These are phyloP conservation scores for Aspergillus neotritici DNA, from an alignment of 2,329 filamentous ascomycete genomes.

Conservation along the genomic window DNA sequence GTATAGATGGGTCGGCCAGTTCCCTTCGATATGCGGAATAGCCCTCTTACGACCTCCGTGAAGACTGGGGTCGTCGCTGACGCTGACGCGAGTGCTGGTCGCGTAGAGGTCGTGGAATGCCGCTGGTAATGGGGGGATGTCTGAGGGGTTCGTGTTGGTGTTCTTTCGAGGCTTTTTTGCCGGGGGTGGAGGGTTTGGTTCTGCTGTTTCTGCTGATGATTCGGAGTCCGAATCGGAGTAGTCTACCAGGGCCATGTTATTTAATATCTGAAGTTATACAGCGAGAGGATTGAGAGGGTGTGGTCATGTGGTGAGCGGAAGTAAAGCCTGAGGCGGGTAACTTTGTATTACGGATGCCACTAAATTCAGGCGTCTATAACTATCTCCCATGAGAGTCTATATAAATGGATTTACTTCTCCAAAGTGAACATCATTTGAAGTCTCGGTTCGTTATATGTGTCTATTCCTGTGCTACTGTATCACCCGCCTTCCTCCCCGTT, in stretches of 20 bases:
- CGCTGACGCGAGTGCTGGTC: conserved; percentile 69
- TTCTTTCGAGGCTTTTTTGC: conserved; percentile 20
- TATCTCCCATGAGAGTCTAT: too few species aligned
- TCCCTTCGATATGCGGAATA: conserved; percentile 77
- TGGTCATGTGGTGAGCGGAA: too few species aligned
- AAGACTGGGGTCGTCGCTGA: conserved; percentile 72
- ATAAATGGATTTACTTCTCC: too few species aligned
- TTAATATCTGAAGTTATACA: too few species aligned
- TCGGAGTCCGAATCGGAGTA: conserved; percentile 51
- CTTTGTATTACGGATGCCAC: too few species aligned
- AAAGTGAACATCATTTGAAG: too few species aligned
- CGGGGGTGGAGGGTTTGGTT: conserved; percentile 14
- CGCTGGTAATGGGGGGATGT: conserved; percentile 68
- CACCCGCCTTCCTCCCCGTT: conserved; percentile 21
- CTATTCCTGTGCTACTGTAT: background rate
- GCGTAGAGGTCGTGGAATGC: conserved; percentile 88
- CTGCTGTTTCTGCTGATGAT: conserved; percentile 29
- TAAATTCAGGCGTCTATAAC: too few species aligned
- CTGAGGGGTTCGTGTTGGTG: conserved; percentile 13
- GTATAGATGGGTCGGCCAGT: conserved; percentile 91
- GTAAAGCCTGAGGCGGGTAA: too few species aligned
- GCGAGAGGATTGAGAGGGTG: too few species aligned
- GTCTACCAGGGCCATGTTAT: conserved; percentile 57
- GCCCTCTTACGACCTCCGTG: conserved; percentile 80
- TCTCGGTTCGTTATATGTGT: too few species aligned